Evolutionary conservation across 2,329 filamentous ascomycete genomes (phyloP), one percentile per base, ranked within the genome.

Genomic region (Aspergillus hortae): DNA sequence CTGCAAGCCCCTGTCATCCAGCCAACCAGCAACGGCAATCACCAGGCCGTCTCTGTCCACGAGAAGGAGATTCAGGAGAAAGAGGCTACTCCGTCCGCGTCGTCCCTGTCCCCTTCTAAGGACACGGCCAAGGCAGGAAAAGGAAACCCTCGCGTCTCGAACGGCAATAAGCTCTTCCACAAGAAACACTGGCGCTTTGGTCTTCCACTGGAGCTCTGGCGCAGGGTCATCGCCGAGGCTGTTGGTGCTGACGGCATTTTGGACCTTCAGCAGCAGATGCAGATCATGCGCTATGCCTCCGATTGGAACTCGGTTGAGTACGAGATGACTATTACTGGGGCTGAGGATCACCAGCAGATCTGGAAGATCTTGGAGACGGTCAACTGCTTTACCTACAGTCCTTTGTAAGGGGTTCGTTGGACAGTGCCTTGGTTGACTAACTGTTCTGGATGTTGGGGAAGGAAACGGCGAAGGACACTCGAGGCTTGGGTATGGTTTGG

Each of bases 341-440:
- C 57, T 2, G 60, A 62, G 6, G 49, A 63, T 32, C 55, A 66
- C 46, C 66, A 70, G 53, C 68, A 70, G 32, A 63, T 70, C 33
- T 68, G 67, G 67, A 69, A 68, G 40, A 64, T 69, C 33, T 55
- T 71, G 27, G 65, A 67, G 21, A 65, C 61, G 12, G 62, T 69
- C 17, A 55, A 58, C 9, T 70, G 68, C 46, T 66, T 71, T 46
- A 62, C 54, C 11, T 71, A 71, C 50, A 60, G 54, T 32, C 47
- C 57, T 27, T 35, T 51, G 44, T 60, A 43, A 40, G 32, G 12
- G 21, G n/a, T 23, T 10, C 12, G 4, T 38, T 36, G 35, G 35
- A 38, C 4, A 38, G 35, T 35, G 2, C 27, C 27, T 30, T 30
- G 7, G 9, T 11, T 10, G 27, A 30, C 27, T 4, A 11, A 30